Base-by-base conservation (phyloP, 345 rosid genomes). In the Raphanus raphanistrum region DNA sequence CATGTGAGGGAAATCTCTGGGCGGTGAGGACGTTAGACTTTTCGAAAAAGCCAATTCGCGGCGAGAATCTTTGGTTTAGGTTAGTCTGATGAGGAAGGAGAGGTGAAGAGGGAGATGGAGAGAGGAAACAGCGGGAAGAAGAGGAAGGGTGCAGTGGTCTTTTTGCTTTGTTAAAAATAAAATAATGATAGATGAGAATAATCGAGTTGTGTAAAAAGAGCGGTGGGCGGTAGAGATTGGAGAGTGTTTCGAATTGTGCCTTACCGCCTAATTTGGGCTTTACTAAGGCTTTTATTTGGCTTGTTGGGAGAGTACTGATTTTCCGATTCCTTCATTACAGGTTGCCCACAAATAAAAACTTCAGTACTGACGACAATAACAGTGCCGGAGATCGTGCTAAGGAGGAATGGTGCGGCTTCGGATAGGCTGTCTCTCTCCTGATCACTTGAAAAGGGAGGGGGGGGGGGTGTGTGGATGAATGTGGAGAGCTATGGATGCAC, bases 1-100 rank as follows among this genome's bases (percentile, higher is more conserved):
- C 82, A 78, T 77, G 61, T n/a, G 41, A 33, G 38, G 36, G 7
- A 33, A 60, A 45, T 2, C 58, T 32, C 68, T 45, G 78, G 31
- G 31, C 33, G 35, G 13, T 7, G 58, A 6, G n/a, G 1, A 55
- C 21, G 9, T 9, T 28, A 28, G 2, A 25, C 6, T 62, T 6
- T 8, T 38, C 2, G 2, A 17, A 25, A 25, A 29, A 33, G 45
- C 12, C 59, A 38, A 27, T 77, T 36, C 0, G 4, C 41, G 71
- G 71, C 41, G 75, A 52, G 70, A 66, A 27, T 33, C 25, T 6
- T 28, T 28, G 12, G 52, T 16, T 43, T 70, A 62, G 69, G 80
- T 70, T 67, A 41, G 65, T 5, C 13, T 27, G 71, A 55, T 48
- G 21, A 66, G 36, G 36, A 63, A 63, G 77, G 66, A 72, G 62